Conservation (phyloP, 768 basidiomycete genomes). For the Dioszegia hungarica region DNA sequence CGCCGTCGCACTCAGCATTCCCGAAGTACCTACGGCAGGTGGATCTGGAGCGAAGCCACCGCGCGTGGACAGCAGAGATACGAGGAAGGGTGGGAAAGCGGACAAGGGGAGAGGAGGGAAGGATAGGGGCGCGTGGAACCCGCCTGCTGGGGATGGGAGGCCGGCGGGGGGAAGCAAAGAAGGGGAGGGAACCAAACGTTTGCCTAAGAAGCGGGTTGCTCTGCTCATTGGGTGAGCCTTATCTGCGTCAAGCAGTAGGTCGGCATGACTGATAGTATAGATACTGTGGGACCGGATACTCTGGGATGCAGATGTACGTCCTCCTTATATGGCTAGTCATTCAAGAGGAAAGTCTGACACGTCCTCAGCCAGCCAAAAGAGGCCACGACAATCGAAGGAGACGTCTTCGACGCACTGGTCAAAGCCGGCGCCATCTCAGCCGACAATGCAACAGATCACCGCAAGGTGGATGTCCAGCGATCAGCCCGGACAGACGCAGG, state of each 20-base stretch:
- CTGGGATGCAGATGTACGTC: conserved; percentile 93
- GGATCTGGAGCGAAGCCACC: no score
- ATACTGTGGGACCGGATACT: conserved; percentile 73
- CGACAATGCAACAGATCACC: conserved; percentile 86
- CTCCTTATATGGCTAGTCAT: neutral
- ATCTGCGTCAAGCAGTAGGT: neutral
- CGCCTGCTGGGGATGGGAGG: neutral
- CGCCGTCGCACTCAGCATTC: no score
- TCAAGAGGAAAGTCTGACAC: neutral
- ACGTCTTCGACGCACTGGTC: conserved; percentile 79
- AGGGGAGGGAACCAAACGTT: conserved; percentile 19
- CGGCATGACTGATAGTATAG: conserved; percentile 5
- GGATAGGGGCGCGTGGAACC: neutral
- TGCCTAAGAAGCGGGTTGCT: conserved; percentile 37
- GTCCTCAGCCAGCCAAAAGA: conserved; percentile 44
- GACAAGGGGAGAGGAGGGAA: neutral
- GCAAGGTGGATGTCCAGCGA: conserved; percentile 76
- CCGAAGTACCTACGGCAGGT: no score
- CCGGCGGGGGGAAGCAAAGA: conserved; percentile 3
- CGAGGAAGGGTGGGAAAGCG: neutral
- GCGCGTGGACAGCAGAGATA: no score
- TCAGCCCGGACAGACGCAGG: conserved; percentile 96
- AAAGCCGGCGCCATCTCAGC: conserved; percentile 87
- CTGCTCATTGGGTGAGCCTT: conserved; percentile 24
- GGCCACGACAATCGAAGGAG: conserved; percentile 78